Evolutionary conservation across 345 rosid genomes (phyloP), one percentile per base, ranked within the genome.

Genomic region (Barbarea vulgaris): DNA sequence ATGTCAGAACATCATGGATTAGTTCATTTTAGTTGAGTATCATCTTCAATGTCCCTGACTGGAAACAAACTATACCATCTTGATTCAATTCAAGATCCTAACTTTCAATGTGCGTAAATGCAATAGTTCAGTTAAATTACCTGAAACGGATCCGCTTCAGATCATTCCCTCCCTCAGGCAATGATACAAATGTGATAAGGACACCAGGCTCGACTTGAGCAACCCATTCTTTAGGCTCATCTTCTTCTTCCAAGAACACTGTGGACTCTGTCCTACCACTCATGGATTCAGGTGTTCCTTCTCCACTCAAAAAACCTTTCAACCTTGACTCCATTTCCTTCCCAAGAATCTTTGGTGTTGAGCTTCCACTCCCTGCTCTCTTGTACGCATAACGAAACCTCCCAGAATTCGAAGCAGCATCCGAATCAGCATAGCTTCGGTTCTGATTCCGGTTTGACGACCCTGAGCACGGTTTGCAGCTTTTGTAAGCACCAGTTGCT

Each of bases 161-260:
- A 80, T 95, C 96, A 77, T 95, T 95, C 39, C 97, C 99, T 68
- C 97, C 99, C 51, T 85, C 70, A n/a, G 93, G 91, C 78, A 90
- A 79, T 5, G 99, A 92, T 52, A 95, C 86, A 69, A 95, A 95
- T 13, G 96, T 90, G 74, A 95, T 95, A 72, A 95, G 93, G 30
- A 95, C 97, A 52, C 99, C 99, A 13, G 99, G 99, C 81, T 95
- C 99, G 75, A 95, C 97, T 78, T 92, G 97, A 21, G 99, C 99
- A 62, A 92, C 92, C 99, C 99, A 95, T 72, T 92, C 97, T 78
- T 90, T 95, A n/a, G 92, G 86, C 77, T 91, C 99, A 76, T 87
- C 96, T 70, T 93, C 97, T 82, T 87, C 97, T 80, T 89, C 97
- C 84, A 83, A 82, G 67, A 91, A 85, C 69, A 87, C 93, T 25